Conservation (phyloP, 2,329 filamentous ascomycete species). For the Ceratocystis diversiconidia region DNA sequence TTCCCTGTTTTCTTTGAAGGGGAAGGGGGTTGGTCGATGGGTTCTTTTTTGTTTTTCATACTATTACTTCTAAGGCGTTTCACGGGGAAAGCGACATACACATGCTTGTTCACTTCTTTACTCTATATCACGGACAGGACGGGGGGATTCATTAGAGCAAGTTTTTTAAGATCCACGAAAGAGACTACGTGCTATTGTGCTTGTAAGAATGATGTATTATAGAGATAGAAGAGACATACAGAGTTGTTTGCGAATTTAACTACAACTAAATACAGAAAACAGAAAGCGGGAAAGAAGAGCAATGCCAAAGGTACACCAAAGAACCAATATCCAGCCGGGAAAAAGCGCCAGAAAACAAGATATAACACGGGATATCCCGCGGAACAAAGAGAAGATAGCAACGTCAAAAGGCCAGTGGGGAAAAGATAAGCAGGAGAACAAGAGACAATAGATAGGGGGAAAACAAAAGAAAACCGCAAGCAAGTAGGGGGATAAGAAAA, state of each 20-base stretch:
- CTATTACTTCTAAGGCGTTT: conserved; percentile 5
- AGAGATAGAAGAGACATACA: background rate
- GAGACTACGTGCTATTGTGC: background rate
- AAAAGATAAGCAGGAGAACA: conserved; percentile 9
- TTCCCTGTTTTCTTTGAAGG: background rate
- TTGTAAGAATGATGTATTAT: background rate
- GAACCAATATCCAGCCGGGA: background rate
- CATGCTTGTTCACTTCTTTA: background rate
- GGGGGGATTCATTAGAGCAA: background rate
- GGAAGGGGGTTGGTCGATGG: too few relatives aligned
- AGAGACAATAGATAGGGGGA: conserved; percentile 7
- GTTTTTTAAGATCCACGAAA: background rate
- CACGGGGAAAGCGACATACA: conserved; percentile 5
- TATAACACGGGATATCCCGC: background rate
- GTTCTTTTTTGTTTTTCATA: background rate
- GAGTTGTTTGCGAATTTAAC: background rate
- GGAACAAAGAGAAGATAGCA: background rate
- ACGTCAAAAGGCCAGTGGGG: background rate
- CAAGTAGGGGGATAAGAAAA: background rate
- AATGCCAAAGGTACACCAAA: background rate
- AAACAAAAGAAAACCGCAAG: background rate
- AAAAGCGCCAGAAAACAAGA: background rate
- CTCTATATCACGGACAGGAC: background rate
- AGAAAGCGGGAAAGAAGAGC: background rate
- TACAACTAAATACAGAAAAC: background rate